Conservation (phyloP, 1,284 basidiomycete species). For the Moesziomyces sp. region DNA sequence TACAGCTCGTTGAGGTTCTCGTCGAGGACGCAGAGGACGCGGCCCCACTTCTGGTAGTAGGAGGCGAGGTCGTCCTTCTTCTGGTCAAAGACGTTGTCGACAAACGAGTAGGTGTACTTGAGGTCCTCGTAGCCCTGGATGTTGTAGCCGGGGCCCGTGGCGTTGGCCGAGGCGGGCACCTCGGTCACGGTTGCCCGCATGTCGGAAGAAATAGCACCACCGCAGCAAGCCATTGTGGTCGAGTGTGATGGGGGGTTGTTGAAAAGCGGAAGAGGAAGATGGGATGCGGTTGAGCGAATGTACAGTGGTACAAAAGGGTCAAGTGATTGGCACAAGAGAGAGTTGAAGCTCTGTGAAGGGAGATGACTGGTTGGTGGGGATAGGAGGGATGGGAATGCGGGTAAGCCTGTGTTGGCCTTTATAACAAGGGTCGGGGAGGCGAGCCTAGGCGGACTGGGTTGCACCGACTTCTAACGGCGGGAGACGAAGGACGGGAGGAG, state of each 20-base stretch:
- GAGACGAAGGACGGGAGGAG: conserved; percentile 12
- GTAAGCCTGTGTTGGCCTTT: conserved; percentile 3
- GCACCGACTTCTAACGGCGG: background rate
- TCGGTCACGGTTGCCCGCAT: conserved; percentile 69
- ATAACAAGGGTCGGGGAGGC: conserved; percentile 14
- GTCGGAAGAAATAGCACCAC: conserved; percentile 63
- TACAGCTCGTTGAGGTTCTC: conserved; percentile 66
- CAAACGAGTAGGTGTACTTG: conserved; percentile 68
- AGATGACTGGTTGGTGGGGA: conserved; percentile 21
- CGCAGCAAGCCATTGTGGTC: conserved; percentile 49
- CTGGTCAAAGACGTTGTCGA: conserved; percentile 69
- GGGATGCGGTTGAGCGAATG: conserved; percentile 36
- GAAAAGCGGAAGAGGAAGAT: background rate
- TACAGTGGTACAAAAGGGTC: conserved; percentile 12
- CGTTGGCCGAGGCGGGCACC: conserved; percentile 50
- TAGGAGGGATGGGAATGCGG: background rate
- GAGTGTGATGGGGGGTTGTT: background rate
- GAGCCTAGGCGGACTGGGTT: background rate
- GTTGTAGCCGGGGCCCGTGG: conserved; percentile 56
- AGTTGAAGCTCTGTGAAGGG: conserved; percentile 33
- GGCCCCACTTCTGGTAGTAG: conserved; percentile 70
- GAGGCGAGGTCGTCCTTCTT: conserved; percentile 68
- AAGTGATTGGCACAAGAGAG: conserved; percentile 20
- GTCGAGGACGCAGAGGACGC: conserved; percentile 70
- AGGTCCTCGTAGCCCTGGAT: conserved; percentile 59